Conservation (phyloP, 148 eudicot genomes). For the Rhododendron henanense region DNA sequence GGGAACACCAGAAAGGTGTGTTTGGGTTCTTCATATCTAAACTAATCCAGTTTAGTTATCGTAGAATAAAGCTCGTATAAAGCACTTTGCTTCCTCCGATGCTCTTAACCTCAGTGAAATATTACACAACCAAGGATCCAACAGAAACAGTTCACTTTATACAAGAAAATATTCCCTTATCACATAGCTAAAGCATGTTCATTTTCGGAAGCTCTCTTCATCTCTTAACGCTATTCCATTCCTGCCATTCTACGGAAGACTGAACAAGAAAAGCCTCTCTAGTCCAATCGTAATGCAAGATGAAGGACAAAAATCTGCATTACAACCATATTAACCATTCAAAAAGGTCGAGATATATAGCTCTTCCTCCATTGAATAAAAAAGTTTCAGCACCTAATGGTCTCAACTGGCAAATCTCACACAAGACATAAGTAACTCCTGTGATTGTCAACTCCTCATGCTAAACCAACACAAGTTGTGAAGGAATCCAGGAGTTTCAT, state of each 20-base stretch:
- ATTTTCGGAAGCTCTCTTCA: background rate
- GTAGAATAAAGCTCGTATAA: background rate
- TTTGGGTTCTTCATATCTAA: background rate
- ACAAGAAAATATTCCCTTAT: background rate
- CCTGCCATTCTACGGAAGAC: background rate
- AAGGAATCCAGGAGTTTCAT: background rate
- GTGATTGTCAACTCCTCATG: background rate
- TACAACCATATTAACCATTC: background rate
- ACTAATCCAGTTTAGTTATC: background rate
- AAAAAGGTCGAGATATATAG: background rate
- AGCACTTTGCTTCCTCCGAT: background rate
- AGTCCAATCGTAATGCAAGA: background rate
- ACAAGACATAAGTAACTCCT: background rate
- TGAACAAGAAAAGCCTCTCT: background rate
- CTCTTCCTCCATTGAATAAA: background rate
- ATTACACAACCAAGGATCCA: background rate
- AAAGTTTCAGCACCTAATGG: background rate
- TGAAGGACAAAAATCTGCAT: background rate
- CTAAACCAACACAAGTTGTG: background rate
- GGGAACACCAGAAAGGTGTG: background rate
- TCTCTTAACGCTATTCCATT: background rate
- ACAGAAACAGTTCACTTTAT: background rate
- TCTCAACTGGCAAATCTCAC: background rate
- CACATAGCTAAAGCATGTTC: background rate
- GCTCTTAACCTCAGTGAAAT: background rate